Evolutionary conservation across 169 alveolate species (phyloP).

Genomic region (Plasmodium vivax): DNA sequence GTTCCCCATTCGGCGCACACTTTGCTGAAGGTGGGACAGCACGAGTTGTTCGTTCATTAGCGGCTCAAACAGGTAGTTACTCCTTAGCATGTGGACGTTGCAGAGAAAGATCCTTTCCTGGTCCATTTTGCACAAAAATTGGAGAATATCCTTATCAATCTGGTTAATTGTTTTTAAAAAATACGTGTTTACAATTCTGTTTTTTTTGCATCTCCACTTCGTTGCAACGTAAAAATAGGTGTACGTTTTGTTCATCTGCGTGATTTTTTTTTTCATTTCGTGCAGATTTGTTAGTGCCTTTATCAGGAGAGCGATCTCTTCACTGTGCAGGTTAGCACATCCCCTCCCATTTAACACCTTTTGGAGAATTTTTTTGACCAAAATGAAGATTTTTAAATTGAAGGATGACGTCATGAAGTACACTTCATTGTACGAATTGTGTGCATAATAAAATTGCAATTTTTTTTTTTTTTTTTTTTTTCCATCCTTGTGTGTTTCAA

Average conservation of each 20-base stretch:
- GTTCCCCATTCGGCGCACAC: neutral
- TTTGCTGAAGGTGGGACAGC: neutral
- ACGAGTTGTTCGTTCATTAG: neutral
- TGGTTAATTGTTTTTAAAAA: conserved; percentile 20
- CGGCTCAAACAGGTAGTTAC: conserved; percentile 10
- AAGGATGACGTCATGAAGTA: conserved; percentile 27
- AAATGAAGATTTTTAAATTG: conserved; percentile 36
- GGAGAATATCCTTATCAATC: conserved; percentile 25
- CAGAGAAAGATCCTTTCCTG: conserved; percentile 16
- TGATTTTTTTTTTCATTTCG: conserved; percentile 23
- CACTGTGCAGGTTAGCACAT: neutral
- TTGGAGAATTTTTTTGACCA: conserved; percentile 6
- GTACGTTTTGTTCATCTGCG: neutral
- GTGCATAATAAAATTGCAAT: neutral
- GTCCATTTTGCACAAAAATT: neutral
- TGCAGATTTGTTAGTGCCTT: conserved; percentile 16
- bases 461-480: neutral
- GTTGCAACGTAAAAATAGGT: conserved; percentile 37
- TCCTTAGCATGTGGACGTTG: conserved; percentile 22
- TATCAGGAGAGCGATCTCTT: neutral
- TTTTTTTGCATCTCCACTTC: conserved; percentile 12
- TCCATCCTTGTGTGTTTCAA: neutral
- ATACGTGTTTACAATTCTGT: conserved; percentile 22
- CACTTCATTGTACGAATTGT: conserved; percentile 3
- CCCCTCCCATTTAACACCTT: conserved; percentile 4